These are phyloP conservation scores for Talaromyces sp. DNA, from an alignment of 2,329 filamentous ascomycete genomes.

Conservation along the genomic window DNA sequence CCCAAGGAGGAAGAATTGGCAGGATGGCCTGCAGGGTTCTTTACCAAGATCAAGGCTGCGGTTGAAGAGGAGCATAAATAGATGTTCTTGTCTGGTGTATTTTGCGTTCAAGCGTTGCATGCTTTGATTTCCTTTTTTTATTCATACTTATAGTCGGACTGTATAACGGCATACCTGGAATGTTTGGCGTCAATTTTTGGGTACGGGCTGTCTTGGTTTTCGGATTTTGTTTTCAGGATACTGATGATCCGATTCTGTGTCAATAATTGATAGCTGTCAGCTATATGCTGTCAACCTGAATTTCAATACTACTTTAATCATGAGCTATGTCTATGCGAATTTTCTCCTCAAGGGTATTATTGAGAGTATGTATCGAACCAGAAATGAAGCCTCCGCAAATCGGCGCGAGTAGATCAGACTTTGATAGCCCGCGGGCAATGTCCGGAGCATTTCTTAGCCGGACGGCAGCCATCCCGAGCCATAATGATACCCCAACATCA, in stretches of 20 bases:
- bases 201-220: neutral
- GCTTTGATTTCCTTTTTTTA: conserved; percentile 5
- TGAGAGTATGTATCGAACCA: neutral
- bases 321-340: neutral
- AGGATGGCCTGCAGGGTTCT: conserved; percentile 47
- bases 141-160: neutral
- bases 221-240: neutral
- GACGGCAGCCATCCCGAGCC: neutral
- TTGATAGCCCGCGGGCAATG: neutral
- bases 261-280: conserved; percentile 11
- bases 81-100: conserved; percentile 7
- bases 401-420: conserved; percentile 5
- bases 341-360: neutral
- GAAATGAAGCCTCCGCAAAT: conserved; percentile 13
- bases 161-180: conserved; percentile 3
- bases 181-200: conserved; percentile 9
- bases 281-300: neutral
- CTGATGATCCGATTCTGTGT: conserved; percentile 16
- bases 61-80: conserved; percentile 39
- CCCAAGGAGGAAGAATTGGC: conserved; percentile 56
- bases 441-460: conserved; percentile 12
- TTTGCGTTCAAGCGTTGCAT: conserved; percentile 17
- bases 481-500: neutral
- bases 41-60: conserved; percentile 46
- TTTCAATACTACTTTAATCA: neutral